Conservation (phyloP, 2,329 filamentous ascomycete genomes). For the Tothia fuscella region DNA sequence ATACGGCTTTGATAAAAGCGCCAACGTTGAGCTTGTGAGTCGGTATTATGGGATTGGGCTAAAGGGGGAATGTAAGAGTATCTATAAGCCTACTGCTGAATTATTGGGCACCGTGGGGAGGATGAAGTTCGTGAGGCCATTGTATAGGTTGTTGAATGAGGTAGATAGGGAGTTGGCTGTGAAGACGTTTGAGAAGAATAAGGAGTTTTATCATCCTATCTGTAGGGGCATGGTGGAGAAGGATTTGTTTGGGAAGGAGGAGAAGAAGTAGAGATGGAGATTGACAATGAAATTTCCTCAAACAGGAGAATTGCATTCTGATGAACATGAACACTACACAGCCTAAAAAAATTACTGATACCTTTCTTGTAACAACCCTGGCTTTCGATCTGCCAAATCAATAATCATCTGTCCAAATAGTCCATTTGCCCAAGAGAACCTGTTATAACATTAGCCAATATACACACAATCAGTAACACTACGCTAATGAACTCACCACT, state of each 20-base stretch:
- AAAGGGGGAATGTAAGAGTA: constrained; percentile 54
- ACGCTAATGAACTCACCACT: constrained; percentile 26
- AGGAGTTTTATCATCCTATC: constrained; percentile 91
- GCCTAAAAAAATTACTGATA: constrained; percentile 27
- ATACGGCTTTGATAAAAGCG: constrained; percentile 62
- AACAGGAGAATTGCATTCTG: too few relatives aligned
- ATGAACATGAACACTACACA: too few relatives aligned
- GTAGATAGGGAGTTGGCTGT: constrained; percentile 64
- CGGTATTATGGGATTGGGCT: constrained; percentile 74
- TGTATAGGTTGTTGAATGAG: constrained; percentile 66
- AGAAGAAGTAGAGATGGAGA: not conserved
- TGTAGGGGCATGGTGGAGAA: constrained; percentile 79
- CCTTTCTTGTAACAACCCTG: constrained; percentile 29
- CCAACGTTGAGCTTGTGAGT: constrained; percentile 76
- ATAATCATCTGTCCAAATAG: constrained; percentile 39
- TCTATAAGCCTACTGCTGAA: constrained; percentile 59
- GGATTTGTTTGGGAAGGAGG: constrained; percentile 47
- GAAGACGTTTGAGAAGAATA: constrained; percentile 74
- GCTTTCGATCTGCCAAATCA: constrained; percentile 32
- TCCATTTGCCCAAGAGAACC: constrained; percentile 40
- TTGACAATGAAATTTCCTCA: too few relatives aligned
- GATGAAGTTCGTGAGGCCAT: constrained; percentile 92
- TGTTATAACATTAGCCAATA: constrained; percentile 12
- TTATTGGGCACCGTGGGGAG: constrained; percentile 72
- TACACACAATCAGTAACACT: not conserved